These are phyloP conservation scores for Boletellus emodensis DNA, from an alignment of 768 basidiomycete species.

Conservation along the genomic window DNA sequence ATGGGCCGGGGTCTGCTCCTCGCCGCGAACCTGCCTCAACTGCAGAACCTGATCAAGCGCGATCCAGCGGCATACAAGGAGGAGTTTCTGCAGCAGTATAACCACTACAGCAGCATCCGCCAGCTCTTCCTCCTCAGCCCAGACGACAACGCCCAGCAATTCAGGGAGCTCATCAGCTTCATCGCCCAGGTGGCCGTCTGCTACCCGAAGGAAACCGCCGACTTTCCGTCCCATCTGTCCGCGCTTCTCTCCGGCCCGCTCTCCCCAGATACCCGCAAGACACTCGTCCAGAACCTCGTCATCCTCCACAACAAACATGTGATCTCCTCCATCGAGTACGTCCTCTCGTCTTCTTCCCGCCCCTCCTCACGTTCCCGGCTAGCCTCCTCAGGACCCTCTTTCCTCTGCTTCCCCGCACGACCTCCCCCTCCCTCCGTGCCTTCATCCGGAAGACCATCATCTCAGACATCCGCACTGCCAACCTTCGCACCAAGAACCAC, in stretches of 20 bases:
- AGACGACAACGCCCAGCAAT: constrained; percentile 79
- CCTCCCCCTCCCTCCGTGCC: constrained; percentile 75
- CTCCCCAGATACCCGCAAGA: constrained; percentile 77
- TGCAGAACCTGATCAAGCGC: constrained; percentile 96
- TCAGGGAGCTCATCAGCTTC: constrained; percentile 85
- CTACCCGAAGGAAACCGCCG: constrained; percentile 87
- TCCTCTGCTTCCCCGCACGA: constrained; percentile 90
- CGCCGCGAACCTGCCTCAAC: constrained; percentile 86
- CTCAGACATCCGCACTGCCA: constrained; percentile 89
- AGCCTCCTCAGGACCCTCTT: constrained; percentile 91
- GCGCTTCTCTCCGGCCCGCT: constrained; percentile 72
- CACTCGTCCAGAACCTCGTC: constrained; percentile 85
- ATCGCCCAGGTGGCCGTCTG: constrained; percentile 77
- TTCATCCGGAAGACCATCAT: constrained; percentile 93
- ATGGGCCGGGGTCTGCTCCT: constrained; percentile 31
- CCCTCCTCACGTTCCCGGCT: constrained; percentile 3
- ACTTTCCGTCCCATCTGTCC: constrained; percentile 79
- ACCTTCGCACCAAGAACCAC: constrained; percentile 84
- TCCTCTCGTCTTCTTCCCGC: constrained; percentile 4
- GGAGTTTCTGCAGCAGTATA: constrained; percentile 96
- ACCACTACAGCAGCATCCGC: constrained; percentile 84
- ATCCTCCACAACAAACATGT: constrained; percentile 92
- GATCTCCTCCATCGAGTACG: constrained; percentile 88
- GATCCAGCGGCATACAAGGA: constrained; percentile 88
- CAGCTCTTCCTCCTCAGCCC: constrained; percentile 82